Evolutionary conservation across 495 filamentous ascomycete species (phyloP).

Genomic region (Neurospora sp.): DNA sequence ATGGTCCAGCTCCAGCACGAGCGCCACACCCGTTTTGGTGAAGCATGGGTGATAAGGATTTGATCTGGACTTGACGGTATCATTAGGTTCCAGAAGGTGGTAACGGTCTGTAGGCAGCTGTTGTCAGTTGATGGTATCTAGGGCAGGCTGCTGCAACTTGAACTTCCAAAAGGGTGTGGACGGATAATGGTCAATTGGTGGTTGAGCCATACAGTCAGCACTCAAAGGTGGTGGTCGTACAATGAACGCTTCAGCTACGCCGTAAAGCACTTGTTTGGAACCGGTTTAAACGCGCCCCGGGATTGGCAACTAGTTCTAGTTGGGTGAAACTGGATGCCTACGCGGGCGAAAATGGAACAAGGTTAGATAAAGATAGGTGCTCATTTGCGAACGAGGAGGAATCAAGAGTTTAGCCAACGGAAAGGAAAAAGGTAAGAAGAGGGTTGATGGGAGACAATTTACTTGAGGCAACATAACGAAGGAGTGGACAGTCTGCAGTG

Average conservation of each 20-base stretch:
- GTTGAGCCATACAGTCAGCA: not conserved
- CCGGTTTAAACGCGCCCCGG: not conserved
- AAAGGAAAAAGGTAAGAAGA: not conserved
- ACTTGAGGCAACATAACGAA: not conserved
- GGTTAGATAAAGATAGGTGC: not conserved
- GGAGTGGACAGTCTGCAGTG: accelerated
- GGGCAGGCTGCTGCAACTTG: not conserved
- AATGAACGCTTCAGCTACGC: not conserved
- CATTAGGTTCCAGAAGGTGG: not conserved
- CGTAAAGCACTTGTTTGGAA: not conserved
- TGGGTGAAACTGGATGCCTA: not conserved
- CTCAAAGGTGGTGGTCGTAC: not conserved
- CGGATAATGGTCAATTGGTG: not conserved
- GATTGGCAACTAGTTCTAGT: not conserved
- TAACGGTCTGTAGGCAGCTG: not conserved
- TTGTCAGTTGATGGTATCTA: not conserved
- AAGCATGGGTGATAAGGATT: not conserved
- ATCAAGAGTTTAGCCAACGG: not conserved
- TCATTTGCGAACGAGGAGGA: not conserved
- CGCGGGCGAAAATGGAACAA: not conserved
- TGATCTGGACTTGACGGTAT: not conserved
- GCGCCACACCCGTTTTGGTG: not conserved
- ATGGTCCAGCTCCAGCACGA: not conserved
- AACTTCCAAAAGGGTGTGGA: not conserved
- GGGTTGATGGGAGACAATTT: not conserved